Conservation (phyloP, 2,329 filamentous ascomycete species). For the Bipolaris zeicola region DNA sequence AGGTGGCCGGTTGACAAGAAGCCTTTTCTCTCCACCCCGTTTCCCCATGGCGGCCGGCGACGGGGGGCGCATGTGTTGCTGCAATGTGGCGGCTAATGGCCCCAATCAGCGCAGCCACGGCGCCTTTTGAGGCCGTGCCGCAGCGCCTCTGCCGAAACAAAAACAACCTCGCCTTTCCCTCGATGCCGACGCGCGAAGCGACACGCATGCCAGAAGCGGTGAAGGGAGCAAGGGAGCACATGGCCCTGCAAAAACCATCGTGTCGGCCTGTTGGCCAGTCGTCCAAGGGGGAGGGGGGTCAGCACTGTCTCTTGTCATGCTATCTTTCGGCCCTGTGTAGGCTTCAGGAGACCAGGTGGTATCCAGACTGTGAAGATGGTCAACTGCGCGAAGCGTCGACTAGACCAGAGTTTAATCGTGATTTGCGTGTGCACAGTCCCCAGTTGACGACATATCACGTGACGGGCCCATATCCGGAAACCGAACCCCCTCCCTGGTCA, state of each 20-base stretch:
- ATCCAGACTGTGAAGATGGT: too few relatives aligned
- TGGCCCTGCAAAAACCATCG: too few relatives aligned
- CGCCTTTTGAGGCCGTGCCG: slow-evolving; percentile 12
- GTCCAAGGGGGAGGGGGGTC: too few relatives aligned
- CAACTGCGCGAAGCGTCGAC: not conserved
- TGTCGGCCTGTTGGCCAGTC: too few relatives aligned
- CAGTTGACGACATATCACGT: not conserved
- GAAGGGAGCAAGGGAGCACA: too few relatives aligned
- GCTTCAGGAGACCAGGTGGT: too few relatives aligned
- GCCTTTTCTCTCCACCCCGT: not conserved
- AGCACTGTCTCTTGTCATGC: too few relatives aligned
- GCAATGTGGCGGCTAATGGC: slow-evolving; percentile 22
- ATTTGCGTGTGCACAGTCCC: not conserved
- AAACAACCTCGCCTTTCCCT: not conserved
- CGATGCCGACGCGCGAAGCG: not conserved
- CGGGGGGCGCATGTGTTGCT: slow-evolving; percentile 2
- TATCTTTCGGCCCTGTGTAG: not conserved
- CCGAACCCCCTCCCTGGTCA: too few relatives aligned
- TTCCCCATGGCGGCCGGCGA: slow-evolving; percentile 5
- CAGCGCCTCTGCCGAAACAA: slow-evolving; percentile 22
- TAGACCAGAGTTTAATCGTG: not conserved
- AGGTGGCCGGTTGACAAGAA: not conserved
- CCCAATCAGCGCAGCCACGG: slow-evolving; percentile 19
- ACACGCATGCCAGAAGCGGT: not conserved
- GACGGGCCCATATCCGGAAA: not conserved